Conservation (phyloP, 257 asterid genomes). For the Fraxinus anomala region DNA sequence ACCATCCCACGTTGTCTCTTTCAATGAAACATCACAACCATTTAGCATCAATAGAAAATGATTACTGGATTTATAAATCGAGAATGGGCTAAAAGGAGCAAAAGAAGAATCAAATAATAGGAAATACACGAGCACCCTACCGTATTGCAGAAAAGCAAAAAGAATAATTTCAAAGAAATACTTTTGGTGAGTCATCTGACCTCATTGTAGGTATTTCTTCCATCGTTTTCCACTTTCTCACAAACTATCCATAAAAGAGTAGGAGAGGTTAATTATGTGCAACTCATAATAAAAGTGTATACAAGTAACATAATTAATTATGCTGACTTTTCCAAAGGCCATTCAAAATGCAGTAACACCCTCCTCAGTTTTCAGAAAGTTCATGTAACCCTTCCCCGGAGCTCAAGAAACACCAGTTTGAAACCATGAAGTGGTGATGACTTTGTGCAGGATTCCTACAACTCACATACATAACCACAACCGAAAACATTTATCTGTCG, state of each 20-base stretch:
- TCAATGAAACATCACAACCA: neutral
- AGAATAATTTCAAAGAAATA: conserved; percentile 8
- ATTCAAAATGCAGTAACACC: conserved; percentile 10
- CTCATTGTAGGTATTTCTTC: conserved; percentile 89
- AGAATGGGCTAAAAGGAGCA: neutral
- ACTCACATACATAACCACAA: neutral
- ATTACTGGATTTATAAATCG: neutral
- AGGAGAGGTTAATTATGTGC: conserved; percentile 25
- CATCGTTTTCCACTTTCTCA: conserved; percentile 90
- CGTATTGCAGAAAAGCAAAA: conserved; percentile 6
- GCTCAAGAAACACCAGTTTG: neutral
- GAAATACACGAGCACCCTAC: neutral
- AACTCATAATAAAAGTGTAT: conserved; percentile 19
- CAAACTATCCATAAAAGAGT: conserved; percentile 54
- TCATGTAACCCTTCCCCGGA: neutral
- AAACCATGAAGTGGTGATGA: conserved; percentile 9
- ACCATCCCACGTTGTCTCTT: neutral
- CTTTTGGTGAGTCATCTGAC: conserved; percentile 40
- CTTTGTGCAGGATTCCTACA: neutral
- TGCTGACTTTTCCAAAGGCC: neutral
- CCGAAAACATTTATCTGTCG: neutral
- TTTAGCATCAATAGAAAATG: neutral
- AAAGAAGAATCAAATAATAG: neutral
- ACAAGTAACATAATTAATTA: neutral
- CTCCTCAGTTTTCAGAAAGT: conserved; percentile 13